Evolutionary conservation across 106 monocot species (phyloP).

Genomic region (Dioscorea alata): DNA sequence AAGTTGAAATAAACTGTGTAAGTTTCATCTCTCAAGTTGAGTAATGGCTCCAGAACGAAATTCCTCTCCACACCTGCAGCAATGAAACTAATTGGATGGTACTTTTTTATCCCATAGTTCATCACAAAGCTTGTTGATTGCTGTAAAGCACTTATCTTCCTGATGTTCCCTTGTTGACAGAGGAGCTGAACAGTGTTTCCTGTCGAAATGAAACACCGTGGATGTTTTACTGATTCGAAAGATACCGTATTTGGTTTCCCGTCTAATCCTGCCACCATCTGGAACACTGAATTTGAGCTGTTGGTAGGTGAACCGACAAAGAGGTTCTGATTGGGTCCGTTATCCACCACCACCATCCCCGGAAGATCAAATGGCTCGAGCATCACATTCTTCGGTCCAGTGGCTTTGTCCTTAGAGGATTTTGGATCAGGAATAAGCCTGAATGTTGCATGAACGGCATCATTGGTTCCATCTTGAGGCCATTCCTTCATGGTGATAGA

Average conservation of each 20-base stretch:
- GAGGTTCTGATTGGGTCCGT: constrained; percentile 25
- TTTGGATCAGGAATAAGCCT: constrained; percentile 29
- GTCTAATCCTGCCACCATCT: constrained; percentile 46
- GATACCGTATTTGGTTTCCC: constrained; percentile 36
- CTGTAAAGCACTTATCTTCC: constrained; percentile 5
- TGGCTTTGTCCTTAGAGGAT: background rate
- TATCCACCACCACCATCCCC: constrained; percentile 47
- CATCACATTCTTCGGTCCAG: constrained; percentile 10
- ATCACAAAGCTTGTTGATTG: constrained; percentile 42
- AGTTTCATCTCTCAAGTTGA: constrained; percentile 58
- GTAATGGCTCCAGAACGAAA: constrained; percentile 55
- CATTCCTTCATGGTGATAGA: constrained; percentile 47
- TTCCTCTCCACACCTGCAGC: constrained; percentile 46
- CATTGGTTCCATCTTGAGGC: constrained; percentile 52
- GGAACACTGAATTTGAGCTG: constrained; percentile 26
- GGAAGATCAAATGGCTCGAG: constrained; percentile 85
- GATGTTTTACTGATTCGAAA: constrained; percentile 36
- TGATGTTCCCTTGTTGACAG: constrained; percentile 9
- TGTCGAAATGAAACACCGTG: constrained; percentile 52
- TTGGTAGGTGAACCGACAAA: constrained; percentile 3
- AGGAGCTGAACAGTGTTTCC: constrained; percentile 27
- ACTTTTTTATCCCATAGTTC: constrained; percentile 26
- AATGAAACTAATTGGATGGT: constrained; percentile 70
- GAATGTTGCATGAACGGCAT: constrained; percentile 66
- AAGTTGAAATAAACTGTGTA: constrained; percentile 62